These are phyloP conservation scores for Globisporangium emineosum DNA, from an alignment of 352 stramenopile species.

Conservation along the genomic window DNA sequence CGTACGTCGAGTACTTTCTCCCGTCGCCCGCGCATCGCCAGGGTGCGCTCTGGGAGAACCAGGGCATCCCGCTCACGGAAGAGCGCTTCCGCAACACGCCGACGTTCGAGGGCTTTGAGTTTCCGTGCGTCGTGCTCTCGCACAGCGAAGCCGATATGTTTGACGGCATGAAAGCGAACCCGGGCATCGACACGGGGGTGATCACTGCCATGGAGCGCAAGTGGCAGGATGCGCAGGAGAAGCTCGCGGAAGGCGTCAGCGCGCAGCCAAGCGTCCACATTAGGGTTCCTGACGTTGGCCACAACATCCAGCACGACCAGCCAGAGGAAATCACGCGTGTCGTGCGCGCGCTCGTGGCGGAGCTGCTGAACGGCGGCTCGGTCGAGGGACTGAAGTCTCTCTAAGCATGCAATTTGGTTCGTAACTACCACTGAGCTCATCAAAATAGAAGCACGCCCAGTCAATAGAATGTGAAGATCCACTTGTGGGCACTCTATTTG, in stretches of 20 bases:
- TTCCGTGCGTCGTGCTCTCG: constrained; percentile 71
- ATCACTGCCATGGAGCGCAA: constrained; percentile 55
- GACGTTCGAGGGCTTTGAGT: constrained; percentile 25
- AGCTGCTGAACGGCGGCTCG: constrained; percentile 16
- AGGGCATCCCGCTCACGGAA: constrained; percentile 57
- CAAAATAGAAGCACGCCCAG: not conserved
- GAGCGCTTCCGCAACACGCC: constrained; percentile 44
- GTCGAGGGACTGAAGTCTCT: constrained; percentile 12
- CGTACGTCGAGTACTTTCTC: constrained; percentile 61
- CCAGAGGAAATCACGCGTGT: constrained; percentile 53
- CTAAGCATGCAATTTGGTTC: not conserved
- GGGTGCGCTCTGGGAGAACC: constrained; percentile 52
- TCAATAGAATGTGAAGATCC: not conserved
- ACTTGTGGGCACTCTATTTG: not conserved
- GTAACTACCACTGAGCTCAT: no score
- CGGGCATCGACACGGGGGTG: constrained; percentile 34
- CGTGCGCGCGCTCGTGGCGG: constrained; percentile 53
- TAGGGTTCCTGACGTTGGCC: constrained; percentile 49
- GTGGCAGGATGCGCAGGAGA: constrained; percentile 61
- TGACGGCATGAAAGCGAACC: constrained; percentile 57
- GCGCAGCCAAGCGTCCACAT: constrained; percentile 39
- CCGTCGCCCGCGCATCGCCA: constrained; percentile 63
- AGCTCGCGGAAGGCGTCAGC: constrained; percentile 46
- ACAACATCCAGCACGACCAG: constrained; percentile 74
- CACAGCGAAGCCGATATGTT: constrained; percentile 69